Base-by-base conservation (phyloP, 2,329 filamentous ascomycete species). In the Trichoderma koningiopsis region DNA sequence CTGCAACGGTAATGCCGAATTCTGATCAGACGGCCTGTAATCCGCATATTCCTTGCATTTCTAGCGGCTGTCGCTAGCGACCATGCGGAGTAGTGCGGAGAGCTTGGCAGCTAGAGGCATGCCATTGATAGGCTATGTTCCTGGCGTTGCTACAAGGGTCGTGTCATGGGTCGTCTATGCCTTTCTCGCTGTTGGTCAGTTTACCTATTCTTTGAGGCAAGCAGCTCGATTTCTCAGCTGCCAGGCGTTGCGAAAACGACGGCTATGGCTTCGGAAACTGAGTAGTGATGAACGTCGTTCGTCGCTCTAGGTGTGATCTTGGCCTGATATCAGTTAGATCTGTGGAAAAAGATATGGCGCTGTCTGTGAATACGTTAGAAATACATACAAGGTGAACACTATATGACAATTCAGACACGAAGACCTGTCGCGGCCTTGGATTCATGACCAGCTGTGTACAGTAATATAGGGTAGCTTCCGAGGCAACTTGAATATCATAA, bases 1-100 rank as follows among this genome's bases (percentile, higher is more conserved):
- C 22, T 24, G 35, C 24, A 22, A 27, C 33, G 57, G 13, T 31
- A 29, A 14, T 67, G 35, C 40, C 31, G 16, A 63, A n/a, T 49
- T 67, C 7, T 59, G 31, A 27, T 24, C 40, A 67, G 64, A 52
- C 64, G 55, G 55, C 64, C 35, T 49, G 31, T 57, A 33, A 43
- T 56, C 35, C 35, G 31, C 43, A 33, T 37, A 35, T 29, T 55
- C 55, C 61, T 64, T 67, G 40, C 40, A 27, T 33, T 8, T n/a
- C 6, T 49, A 24, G 29, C 22, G 27, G 40, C 52, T 37, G 3
- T 40, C 7, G 5, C 57, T 59, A 19, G 57, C 33, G 43, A 14
- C 24, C 13, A 31, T 58, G 19, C 29, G 29, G 31, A 35, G 19
- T 11, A 57, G 22, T 55, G 52, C 27, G 27, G 52, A n/a, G 52